A percentile compares a stretch with the other conserved stretches of the same genome.
Evolutionary conservation across 192 early-diverging fungal species (phyloP).

Genomic region (Spinellus fusiger): DNA sequence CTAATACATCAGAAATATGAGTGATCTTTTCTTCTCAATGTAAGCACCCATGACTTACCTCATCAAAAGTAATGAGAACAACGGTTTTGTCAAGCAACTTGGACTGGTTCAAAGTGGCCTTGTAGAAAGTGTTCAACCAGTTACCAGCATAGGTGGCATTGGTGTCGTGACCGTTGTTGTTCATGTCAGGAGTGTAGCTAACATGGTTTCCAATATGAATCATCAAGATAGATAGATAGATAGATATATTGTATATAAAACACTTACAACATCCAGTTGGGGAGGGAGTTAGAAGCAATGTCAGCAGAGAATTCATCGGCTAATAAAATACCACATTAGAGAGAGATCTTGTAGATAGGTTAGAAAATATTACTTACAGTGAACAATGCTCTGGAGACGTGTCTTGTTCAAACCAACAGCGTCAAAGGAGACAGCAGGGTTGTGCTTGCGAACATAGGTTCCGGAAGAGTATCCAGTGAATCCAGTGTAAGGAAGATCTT

Average conservation of each 20-base stretch:
- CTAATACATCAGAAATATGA: background rate
- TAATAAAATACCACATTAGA: background rate
- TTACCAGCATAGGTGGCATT: slow-evolving; percentile 35
- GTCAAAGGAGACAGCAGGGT: slow-evolving; percentile 26
- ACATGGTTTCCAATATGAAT: background rate
- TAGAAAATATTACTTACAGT: background rate
- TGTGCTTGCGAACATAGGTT: slow-evolving; percentile 24
- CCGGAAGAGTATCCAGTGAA: slow-evolving; percentile 20
- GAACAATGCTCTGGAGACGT: slow-evolving; percentile 13
- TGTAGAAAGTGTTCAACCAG: slow-evolving; percentile 55
- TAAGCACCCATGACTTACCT: background rate
- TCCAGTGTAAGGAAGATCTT: slow-evolving; percentile 19
- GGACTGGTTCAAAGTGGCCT: slow-evolving; percentile 38
- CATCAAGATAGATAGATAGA: background rate
- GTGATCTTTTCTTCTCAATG: background rate
- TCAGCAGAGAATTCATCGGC: slow-evolving; percentile 3
- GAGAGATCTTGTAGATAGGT: no score
- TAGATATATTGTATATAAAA: background rate
- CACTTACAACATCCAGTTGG: slow-evolving; percentile 27
- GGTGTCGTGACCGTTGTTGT: slow-evolving; percentile 46
- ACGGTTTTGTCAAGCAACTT: slow-evolving; percentile 39
- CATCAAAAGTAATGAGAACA: slow-evolving; percentile 36
- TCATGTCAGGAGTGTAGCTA: slow-evolving; percentile 51
- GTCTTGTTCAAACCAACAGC: slow-evolving; percentile 13
- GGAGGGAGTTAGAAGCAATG: background rate